Base-by-base conservation (phyloP, 768 basidiomycete genomes). In the Crassisporium funariophilum region DNA sequence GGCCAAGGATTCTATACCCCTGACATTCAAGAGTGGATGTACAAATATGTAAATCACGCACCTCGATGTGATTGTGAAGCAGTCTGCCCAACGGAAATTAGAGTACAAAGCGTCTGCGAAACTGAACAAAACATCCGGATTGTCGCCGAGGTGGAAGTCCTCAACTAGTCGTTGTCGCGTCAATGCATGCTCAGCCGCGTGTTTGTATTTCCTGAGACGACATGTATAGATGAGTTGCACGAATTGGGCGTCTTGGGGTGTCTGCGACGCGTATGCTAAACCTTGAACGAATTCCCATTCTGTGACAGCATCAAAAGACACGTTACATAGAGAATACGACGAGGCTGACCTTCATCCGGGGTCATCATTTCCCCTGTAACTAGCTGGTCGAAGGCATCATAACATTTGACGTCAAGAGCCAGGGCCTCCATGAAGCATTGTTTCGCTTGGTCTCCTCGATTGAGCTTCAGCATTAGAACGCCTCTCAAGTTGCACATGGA, bases 401-500 rank as follows among this genome's bases (percentile, higher is more conserved):
- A 98, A 65, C 95, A 98, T 67, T 97, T 97, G 24, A 98, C 91
- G 55, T 99, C 97, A 16, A 98, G 75, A 2, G 88, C 80, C 16
- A 99, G 76, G 1, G 97, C 95, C 60, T 99, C 95, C 84, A 97
- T 87, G 60, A 98, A 97, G 56, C 91, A 92, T 41, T 89, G 77
- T 63, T 98, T 98, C 1, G 97, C 97, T 57, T 88, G 82, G 41
- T 93, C 88, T 16, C 86, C 84, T 9, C 93, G 86, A 57, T 92
- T 94, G 12, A 98, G 76, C 61, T 97, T 95, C 43, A 95, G 84
- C 84, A 98, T 95, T 15, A 99, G 76, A 17, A 97, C 70, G 10
- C 95, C 97, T 44, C 97, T 83, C 13, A 99, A 74, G 61, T 95
- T 86, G 60, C 95, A 98, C 84, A 98, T 95, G 2, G 95, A 97